Conservation (phyloP, 139 green algal genomes). For the Chlorella vulgaris region DNA sequence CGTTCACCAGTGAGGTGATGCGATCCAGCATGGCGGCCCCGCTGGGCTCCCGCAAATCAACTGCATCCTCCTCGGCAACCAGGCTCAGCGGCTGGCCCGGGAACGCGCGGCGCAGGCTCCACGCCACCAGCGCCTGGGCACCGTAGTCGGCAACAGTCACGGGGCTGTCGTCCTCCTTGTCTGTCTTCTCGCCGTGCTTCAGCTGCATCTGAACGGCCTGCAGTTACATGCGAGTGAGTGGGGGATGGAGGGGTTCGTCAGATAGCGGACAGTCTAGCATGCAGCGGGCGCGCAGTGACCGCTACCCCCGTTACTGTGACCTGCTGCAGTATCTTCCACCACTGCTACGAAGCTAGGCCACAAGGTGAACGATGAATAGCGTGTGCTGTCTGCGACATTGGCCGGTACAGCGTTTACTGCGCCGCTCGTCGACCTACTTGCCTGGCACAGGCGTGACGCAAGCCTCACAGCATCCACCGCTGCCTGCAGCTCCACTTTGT, state of each 20-base stretch:
- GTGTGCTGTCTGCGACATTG: too few relatives aligned
- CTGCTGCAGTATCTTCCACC: too few relatives aligned
- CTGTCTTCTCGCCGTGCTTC: slow-evolving; percentile 57
- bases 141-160: slow-evolving; percentile 97
- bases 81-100: slow-evolving; percentile 70
- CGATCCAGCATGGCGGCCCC: slow-evolving; percentile 72
- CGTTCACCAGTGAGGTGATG: slow-evolving; percentile 92
- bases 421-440: background rate
- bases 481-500: slow-evolving; percentile 51
- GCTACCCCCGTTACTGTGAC: too few relatives aligned
- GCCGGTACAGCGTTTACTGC: background rate
- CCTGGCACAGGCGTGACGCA: slow-evolving; percentile 69
- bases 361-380: too few relatives aligned
- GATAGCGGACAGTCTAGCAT: background rate
- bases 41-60: slow-evolving; percentile 59
- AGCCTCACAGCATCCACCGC: slow-evolving; percentile 70
- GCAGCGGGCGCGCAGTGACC: too few relatives aligned
- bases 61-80: slow-evolving; percentile 92
- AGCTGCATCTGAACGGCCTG: slow-evolving; percentile 79
- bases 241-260: background rate
- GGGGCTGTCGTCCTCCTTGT: slow-evolving; percentile 89
- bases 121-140: slow-evolving; percentile 84
- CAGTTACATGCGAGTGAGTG: background rate
- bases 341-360: too few relatives aligned
- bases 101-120: slow-evolving; percentile 68